phyloP scores from a whole-genome alignment of 2,329 filamentous ascomycete species.

The Catunica adiposa region DNA sequence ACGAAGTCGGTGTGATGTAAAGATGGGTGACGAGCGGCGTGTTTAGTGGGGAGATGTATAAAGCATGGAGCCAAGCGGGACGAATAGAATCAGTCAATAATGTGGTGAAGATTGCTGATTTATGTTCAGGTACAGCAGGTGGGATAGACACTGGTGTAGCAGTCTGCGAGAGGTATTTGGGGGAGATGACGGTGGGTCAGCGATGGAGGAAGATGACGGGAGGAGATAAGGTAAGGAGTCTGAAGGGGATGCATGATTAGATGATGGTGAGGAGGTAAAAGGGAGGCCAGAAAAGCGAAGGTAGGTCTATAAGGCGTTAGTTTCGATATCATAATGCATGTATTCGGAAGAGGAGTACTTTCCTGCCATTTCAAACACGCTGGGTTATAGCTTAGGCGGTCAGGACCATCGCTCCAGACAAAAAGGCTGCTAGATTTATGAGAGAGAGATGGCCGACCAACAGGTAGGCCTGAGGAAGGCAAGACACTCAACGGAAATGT shows the following conservation, averaged over 20 bases:
- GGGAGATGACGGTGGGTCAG: slow-evolving; percentile 27
- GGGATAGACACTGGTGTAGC: slow-evolving; percentile 28
- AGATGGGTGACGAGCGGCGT: slow-evolving; percentile 49
- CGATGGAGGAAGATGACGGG: slow-evolving; percentile 26
- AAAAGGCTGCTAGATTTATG: slow-evolving; percentile 43
- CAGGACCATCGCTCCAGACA: slow-evolving; percentile 53
- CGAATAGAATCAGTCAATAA: slow-evolving; percentile 64
- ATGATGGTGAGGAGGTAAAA: slow-evolving; percentile 54
- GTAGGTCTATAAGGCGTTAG: slow-evolving; percentile 44
- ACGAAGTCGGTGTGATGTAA: slow-evolving; percentile 50
- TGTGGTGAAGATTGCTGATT: slow-evolving; percentile 60
- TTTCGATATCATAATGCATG: background rate
- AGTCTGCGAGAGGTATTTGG: slow-evolving; percentile 40
- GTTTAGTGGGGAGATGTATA: slow-evolving; percentile 63
- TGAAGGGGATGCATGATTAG: slow-evolving; percentile 82
- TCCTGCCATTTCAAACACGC: slow-evolving; percentile 95
- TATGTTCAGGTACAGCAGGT: slow-evolving; percentile 22
- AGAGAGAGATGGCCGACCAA: slow-evolving; percentile 31
- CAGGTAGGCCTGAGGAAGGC: slow-evolving; percentile 56
- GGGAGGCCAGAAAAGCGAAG: slow-evolving; percentile 58
- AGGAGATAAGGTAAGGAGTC: slow-evolving; percentile 80
- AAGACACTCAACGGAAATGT: slow-evolving; percentile 65
- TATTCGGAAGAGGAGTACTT: slow-evolving; percentile 19
- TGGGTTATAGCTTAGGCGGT: slow-evolving; percentile 71
- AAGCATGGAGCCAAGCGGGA: slow-evolving; percentile 67